Conservation (phyloP, 2,329 filamentous ascomycete genomes). For the Cladosporium phlei region DNA sequence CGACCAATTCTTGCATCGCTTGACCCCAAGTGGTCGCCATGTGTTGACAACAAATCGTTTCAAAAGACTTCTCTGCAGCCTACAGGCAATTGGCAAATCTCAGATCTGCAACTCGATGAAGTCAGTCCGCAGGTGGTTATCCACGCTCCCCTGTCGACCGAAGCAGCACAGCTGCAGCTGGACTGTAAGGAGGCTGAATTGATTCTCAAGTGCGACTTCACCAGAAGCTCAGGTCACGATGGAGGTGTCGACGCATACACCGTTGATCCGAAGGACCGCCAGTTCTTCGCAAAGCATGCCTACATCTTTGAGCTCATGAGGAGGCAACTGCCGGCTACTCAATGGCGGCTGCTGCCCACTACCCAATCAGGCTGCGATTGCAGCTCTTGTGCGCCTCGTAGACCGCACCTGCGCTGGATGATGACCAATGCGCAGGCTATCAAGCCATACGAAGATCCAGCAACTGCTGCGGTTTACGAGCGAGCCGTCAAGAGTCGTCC, state of each 20-base stretch:
- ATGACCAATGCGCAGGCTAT: constrained; percentile 30
- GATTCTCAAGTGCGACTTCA: not conserved
- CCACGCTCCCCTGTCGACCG: not conserved
- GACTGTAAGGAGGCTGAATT: constrained; percentile 5
- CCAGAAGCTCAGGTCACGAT: not conserved
- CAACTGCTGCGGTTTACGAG: constrained; percentile 49
- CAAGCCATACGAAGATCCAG: constrained; percentile 48
- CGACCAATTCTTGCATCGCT: constrained; percentile 46
- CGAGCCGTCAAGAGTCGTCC: constrained; percentile 48
- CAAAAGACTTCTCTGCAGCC: not conserved
- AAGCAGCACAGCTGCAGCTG: not conserved
- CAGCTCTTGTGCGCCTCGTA: constrained; percentile 34
- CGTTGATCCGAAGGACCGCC: not conserved
- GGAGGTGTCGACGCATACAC: not conserved
- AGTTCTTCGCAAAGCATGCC: constrained; percentile 16
- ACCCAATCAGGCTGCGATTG: constrained; percentile 7
- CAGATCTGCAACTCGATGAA: not conserved
- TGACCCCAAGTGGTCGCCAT: constrained; percentile 43
- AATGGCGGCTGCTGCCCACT: constrained; percentile 18
- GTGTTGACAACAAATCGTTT: constrained; percentile 9
- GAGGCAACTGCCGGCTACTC: constrained; percentile 16
- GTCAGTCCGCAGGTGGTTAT: not conserved
- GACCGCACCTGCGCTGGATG: constrained; percentile 37
- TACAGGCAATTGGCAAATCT: not conserved
- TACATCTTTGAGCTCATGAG: constrained; percentile 26